Evolutionary conservation across 352 stramenopile genomes (phyloP).

Genomic region (Chrysophaeum taylorii): DNA sequence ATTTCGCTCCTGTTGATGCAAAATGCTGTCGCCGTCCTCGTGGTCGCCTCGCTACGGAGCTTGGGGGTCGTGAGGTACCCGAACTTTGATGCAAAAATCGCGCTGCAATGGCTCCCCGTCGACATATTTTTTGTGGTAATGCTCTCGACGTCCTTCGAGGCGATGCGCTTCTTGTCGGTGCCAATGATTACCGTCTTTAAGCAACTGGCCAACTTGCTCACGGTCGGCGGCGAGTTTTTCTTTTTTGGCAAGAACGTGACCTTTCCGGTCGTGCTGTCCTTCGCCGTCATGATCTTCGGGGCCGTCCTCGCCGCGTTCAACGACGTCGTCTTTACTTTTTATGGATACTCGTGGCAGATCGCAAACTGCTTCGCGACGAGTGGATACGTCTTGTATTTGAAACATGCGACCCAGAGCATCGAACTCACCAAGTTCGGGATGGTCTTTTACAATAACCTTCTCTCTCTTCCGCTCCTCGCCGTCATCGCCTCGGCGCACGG

Average conservation of each 20-base stretch:
- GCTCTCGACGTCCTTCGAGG: conserved; percentile 92
- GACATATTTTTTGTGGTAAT: conserved; percentile 97
- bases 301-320: conserved; percentile 87
- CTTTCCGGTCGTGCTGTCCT: conserved; percentile 72
- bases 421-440: conserved; percentile 96
- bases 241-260: conserved; percentile 83
- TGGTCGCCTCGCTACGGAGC: conserved; percentile 75
- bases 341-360: conserved; percentile 95
- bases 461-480: conserved; percentile 76
- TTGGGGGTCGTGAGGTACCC: conserved; percentile 82
- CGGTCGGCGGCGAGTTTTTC: conserved; percentile 85
- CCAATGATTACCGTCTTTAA: conserved; percentile 99
- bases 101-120: conserved; percentile 87
- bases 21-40: conserved; percentile 75
- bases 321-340: conserved; percentile 72
- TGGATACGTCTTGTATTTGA: conserved; percentile 97
- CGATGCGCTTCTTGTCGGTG: conserved; percentile 77
- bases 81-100: conserved; percentile 70
- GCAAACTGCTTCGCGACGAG: conserved; percentile 88
- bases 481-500: conserved; percentile 75
- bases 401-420: conserved; percentile 86
- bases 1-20: conserved; percentile 77
- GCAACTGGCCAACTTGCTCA: conserved; percentile 98
- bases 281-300: conserved; percentile 88
- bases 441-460: conserved; percentile 99